Percentiles rank a stretch among this genome's conserved stretches.
These are phyloP conservation scores for Periconia sp. DNA, from an alignment of 2,329 filamentous ascomycete genomes.

Conservation along the genomic window DNA sequence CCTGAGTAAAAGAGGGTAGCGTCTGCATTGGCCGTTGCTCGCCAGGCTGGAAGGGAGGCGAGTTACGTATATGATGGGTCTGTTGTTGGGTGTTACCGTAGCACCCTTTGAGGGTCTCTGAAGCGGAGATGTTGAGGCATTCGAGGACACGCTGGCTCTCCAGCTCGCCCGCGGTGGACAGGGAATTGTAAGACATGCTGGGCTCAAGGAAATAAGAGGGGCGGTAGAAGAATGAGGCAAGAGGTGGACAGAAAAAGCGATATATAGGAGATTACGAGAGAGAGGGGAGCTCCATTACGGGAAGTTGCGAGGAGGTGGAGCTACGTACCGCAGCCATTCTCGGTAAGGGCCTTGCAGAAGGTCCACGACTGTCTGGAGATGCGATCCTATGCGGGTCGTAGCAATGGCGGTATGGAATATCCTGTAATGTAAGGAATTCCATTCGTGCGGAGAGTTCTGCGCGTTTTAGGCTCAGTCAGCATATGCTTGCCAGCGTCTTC, in stretches of 20 bases:
- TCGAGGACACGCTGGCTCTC: too few relatives aligned
- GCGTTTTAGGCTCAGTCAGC: constrained; percentile 3
- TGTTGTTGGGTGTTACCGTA: constrained; percentile 18
- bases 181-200: too few relatives aligned
- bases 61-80: constrained; percentile 35
- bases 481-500: not conserved
- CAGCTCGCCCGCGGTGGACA: too few relatives aligned
- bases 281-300: too few relatives aligned
- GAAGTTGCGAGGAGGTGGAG: constrained; percentile 1
- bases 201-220: not conserved
- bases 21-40: constrained; percentile 32
- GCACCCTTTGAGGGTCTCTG: too few relatives aligned
- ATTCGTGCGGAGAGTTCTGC: constrained; percentile 20
- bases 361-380: constrained; percentile 17
- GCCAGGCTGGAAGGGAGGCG: constrained; percentile 41
- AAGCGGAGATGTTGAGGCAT: too few relatives aligned
- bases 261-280: constrained; percentile 1
- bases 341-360: constrained; percentile 25
- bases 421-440: constrained; percentile 48
- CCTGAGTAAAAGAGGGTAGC: constrained; percentile 41
- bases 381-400: constrained; percentile 38
- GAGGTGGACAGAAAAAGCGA: not conserved
- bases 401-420: constrained; percentile 43
- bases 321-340: constrained; percentile 39
- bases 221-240: not conserved